phyloP scores from a whole-genome alignment of 1,139 yeast genomes.

The Taiozyma onychis region DNA sequence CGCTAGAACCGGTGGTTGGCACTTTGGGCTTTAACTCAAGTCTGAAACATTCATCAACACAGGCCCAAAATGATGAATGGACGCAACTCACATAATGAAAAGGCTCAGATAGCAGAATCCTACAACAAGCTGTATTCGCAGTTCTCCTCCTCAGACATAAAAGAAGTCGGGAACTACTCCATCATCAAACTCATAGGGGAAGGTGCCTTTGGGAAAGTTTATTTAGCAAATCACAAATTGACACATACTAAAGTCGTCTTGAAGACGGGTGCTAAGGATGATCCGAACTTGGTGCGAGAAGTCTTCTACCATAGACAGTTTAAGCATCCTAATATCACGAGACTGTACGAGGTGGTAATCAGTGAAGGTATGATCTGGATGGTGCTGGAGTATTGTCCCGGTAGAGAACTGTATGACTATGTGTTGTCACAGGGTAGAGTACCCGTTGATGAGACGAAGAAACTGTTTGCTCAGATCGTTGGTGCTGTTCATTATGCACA shows the following conservation, averaged over 20 bases:
- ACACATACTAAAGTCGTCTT: conserved; percentile 75
- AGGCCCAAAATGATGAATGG: conserved; percentile 4
- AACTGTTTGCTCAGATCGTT: conserved; percentile 68
- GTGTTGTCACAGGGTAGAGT: conserved; percentile 53
- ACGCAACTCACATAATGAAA: conserved; percentile 18
- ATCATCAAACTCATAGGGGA: conserved; percentile 74
- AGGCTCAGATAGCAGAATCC: conserved; percentile 44
- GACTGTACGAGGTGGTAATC: conserved; percentile 78
- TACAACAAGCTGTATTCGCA: conserved; percentile 57
- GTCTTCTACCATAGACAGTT: conserved; percentile 85
- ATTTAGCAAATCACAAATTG: conserved; percentile 71
- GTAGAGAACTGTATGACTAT: conserved; percentile 77
- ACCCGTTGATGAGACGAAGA: conserved; percentile 47
- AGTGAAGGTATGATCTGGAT: conserved; percentile 81
- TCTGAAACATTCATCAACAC: neutral
- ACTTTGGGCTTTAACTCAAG: neutral
- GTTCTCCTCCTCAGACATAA: conserved; percentile 45
- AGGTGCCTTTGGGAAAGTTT: conserved; percentile 91
- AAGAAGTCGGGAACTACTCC: conserved; percentile 72
- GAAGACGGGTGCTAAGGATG: conserved; percentile 77
- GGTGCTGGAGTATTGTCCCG: conserved; percentile 86
- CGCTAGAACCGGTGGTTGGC: too few species aligned
- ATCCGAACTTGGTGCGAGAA: conserved; percentile 88
- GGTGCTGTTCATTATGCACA: conserved; percentile 87
- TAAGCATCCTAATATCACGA: conserved; percentile 77